These are phyloP conservation scores for Pythium insidiosum DNA, from an alignment of 352 stramenopile genomes.

Conservation along the genomic window DNA sequence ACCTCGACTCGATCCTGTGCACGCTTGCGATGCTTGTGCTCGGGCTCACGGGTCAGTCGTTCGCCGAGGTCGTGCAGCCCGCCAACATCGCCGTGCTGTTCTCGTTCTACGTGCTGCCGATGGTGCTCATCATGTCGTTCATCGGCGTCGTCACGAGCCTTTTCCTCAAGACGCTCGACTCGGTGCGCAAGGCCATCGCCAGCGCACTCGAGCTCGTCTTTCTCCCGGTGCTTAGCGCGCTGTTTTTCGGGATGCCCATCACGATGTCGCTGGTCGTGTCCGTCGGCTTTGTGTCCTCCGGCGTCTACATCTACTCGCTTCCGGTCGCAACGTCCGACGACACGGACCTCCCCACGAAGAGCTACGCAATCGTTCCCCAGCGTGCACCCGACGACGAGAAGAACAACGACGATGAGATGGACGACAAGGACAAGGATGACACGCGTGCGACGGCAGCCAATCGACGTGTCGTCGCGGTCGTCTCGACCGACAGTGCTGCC, in stretches of 20 bases:
- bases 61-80: constrained; percentile 35
- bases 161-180: constrained; percentile 77
- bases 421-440: too few relatives aligned
- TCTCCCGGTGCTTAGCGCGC: constrained; percentile 44
- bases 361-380: constrained; percentile 7
- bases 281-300: constrained; percentile 59
- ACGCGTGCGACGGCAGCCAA: too few relatives aligned
- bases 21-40: constrained; percentile 57
- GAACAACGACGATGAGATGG: constrained; percentile 8
- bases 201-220: constrained; percentile 71
- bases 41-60: constrained; percentile 61
- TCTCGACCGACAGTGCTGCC: too few relatives aligned
- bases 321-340: constrained; percentile 46
- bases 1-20: constrained; percentile 72
- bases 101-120: constrained; percentile 62
- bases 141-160: constrained; percentile 77
- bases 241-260: constrained; percentile 56
- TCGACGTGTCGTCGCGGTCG: too few relatives aligned
- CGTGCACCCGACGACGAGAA: neutral
- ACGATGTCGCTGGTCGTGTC: constrained; percentile 44
- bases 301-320: constrained; percentile 77
- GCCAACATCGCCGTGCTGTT: constrained; percentile 51
- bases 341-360: too few relatives aligned
- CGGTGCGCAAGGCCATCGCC: constrained; percentile 71
- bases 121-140: constrained; percentile 81